phyloP scores from a whole-genome alignment of 768 basidiomycete species.

The Leccinum rimulosum region DNA sequence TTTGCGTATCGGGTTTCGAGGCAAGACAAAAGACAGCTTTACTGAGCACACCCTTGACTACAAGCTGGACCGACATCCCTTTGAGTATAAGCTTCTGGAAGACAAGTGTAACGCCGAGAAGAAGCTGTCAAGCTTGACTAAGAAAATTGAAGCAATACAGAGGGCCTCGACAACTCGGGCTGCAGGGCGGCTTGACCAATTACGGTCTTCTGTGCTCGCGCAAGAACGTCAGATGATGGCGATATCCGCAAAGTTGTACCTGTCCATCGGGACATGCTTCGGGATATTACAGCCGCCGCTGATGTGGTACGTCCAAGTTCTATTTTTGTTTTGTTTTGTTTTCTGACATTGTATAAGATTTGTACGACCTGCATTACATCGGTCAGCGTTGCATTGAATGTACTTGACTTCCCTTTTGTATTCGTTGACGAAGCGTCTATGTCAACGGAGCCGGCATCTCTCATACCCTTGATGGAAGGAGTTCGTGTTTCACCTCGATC shows the following conservation, averaged over 20 bases:
- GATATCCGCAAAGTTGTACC: constrained; percentile 45
- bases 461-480: constrained; percentile 93
- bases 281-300: constrained; percentile 55
- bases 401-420: constrained; percentile 89
- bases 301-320: constrained; percentile 60
- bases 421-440: constrained; percentile 95
- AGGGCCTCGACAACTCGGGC: constrained; percentile 13
- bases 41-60: constrained; percentile 58
- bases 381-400: constrained; percentile 59
- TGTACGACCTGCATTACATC: constrained; percentile 88
- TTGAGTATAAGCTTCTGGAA: constrained; percentile 31
- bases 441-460: constrained; percentile 90
- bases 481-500: constrained; percentile 46
- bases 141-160: constrained; percentile 23
- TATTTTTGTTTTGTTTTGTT: constrained; percentile 1
- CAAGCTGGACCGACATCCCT: constrained; percentile 60
- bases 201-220: constrained; percentile 25
- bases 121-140: constrained; percentile 25
- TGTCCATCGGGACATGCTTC: constrained; percentile 60
- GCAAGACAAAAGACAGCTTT: constrained; percentile 57
- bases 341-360: constrained; percentile 44
- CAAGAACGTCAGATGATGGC: constrained; percentile 33
- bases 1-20: constrained; percentile 68
- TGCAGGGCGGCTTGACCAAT: constrained; percentile 25
- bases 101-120: constrained; percentile 1